Base-by-base conservation (phyloP, 164 flowering plant genomes). In the Vitis labrusca region DNA sequence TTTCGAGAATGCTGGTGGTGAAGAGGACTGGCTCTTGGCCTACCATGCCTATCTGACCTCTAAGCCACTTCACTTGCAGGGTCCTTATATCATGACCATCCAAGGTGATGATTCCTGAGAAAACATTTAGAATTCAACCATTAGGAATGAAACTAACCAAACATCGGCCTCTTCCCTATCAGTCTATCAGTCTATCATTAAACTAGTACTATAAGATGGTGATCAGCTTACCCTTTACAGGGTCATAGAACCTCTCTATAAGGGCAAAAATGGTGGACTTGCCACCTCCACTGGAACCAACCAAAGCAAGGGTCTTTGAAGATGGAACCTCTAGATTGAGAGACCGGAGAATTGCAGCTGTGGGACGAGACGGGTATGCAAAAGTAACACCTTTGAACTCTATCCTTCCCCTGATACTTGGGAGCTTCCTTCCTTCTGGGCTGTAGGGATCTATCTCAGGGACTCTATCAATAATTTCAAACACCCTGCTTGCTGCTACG, bases 1-100 rank as follows among this genome's bases (percentile, higher is more conserved):
- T 91, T 76, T 89, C 91, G 0, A 89, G 62, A 37, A 91, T 91
- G 68, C 80, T 75, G 9, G 83, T 85, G 50, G 88, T 85, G 62
- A 91, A 89, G 8, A 91, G 85, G 48, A 80, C 86, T 15, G 97
- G 97, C 69, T 91, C 97, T 59, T 91, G 93, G 5, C 97, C 90
- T 50, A 91, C 88, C 92, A 88, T 85, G 2, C 97, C 90, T 12
- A 91, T 85, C 72, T 86, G 91, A 61, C 49, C 67, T 75, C 97
- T 85, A 63, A 91, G 77, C 89, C 93, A 89, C 59, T 85, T 83
- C 53, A 91, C 88, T 78, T 89, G 92, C 52, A 91, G 73, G 44
- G 84, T 77, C 84, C 77, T 86, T 70, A 91, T 37, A 71, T 91
- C 90, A 67, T 84, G 77, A 12, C 91, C 90, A 74, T 91, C 97